phyloP scores from a whole-genome alignment of 2,329 filamentous ascomycete genomes.

The Fusarium phyllophilum region DNA sequence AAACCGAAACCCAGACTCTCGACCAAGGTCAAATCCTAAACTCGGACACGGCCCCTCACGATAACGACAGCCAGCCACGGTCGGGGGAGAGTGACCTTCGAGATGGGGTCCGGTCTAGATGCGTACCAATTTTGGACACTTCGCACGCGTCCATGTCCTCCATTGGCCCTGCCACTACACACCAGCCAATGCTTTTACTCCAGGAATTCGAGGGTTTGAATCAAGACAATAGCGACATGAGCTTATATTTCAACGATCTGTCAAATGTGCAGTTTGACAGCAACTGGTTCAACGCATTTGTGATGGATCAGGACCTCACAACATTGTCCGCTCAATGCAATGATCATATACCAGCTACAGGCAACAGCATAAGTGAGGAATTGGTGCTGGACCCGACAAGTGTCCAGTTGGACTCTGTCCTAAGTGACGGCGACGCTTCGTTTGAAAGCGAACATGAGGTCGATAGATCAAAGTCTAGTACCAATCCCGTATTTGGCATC shows the following conservation, averaged over 20 bases:
- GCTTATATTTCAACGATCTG: neutral
- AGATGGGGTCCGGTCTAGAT: too few relatives aligned
- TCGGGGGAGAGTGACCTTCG: too few relatives aligned
- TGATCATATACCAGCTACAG: neutral
- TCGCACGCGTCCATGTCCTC: neutral
- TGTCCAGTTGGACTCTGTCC: neutral
- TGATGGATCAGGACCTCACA: neutral
- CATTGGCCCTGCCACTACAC: neutral
- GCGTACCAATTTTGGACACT: neutral
- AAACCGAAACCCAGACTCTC: neutral
- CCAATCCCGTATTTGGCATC: neutral
- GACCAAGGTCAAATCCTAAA: too few relatives aligned
- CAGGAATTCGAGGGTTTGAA: neutral
- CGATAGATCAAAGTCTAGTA: neutral
- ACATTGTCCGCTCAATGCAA: neutral
- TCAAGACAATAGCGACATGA: neutral
- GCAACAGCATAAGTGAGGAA: neutral
- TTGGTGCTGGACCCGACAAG: neutral
- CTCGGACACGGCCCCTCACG: too few relatives aligned
- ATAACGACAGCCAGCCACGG: neutral
- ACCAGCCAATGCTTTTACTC: neutral
- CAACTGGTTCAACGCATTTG: neutral
- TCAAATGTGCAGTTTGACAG: neutral
- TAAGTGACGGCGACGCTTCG: neutral
- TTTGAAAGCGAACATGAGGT: neutral